phyloP scores from a whole-genome alignment of 179 eudicot species.

The Spinacia oleracea region DNA sequence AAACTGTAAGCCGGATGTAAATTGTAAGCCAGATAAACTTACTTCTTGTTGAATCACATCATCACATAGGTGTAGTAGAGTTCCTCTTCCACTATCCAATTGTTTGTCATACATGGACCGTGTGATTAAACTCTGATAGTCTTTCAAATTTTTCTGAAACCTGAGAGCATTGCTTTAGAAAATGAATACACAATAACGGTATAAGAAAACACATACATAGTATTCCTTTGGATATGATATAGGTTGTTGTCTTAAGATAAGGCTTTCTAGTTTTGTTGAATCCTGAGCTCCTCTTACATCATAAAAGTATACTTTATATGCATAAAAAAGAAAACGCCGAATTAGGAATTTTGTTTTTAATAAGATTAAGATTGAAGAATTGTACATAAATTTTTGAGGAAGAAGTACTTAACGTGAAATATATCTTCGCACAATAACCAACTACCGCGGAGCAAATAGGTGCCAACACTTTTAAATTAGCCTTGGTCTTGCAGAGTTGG shows the following conservation, averaged over 20 bases:
- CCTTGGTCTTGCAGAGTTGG: constrained; percentile 60
- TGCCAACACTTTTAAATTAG: constrained; percentile 73
- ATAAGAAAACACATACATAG: neutral
- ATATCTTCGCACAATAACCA: constrained; percentile 85
- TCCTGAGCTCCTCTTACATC: too few species aligned
- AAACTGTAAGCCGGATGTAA: too few species aligned
- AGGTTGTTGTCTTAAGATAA: too few species aligned
- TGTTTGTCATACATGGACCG: constrained; percentile 95
- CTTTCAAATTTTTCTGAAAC: constrained; percentile 40
- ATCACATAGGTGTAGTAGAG: constrained; percentile 92
- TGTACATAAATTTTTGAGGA: neutral
- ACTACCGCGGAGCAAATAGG: constrained; percentile 66
- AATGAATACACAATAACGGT: neutral
- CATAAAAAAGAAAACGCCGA: too few species aligned
- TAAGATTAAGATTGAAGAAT: too few species aligned
- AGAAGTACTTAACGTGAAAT: constrained; percentile 64
- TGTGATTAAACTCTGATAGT: constrained; percentile 63
- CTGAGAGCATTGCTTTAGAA: constrained; percentile 16
- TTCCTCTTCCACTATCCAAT: constrained; percentile 89
- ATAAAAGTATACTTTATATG: too few species aligned
- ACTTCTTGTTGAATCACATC: constrained; percentile 97
- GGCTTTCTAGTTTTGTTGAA: too few species aligned
- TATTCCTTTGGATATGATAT: neutral
- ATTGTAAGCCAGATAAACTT: constrained; percentile 24
- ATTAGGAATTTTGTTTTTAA: too few species aligned